Evolutionary conservation across 306 rosid species (phyloP), one percentile per base, ranked within the genome.

Genomic region (Trifolium repens): DNA sequence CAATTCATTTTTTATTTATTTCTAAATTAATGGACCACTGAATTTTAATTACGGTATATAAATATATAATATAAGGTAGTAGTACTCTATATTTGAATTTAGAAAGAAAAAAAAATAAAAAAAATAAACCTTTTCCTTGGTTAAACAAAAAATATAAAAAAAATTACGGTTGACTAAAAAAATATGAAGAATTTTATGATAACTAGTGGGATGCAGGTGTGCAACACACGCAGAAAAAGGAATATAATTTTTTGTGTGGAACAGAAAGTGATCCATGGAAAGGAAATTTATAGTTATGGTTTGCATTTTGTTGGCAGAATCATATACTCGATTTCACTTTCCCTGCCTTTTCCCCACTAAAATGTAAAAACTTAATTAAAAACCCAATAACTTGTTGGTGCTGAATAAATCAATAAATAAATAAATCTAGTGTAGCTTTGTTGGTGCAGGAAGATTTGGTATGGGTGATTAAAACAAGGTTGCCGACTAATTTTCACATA

Each of bases 121-220:
- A 17, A 17, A 17, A 17, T 17, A 17, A 17, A 17, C 19, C 19
- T 17, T 17, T 17, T 17, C 19, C 19, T 17, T 17, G 19, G 19
- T 17, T 17, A 17, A 17, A 17, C 19, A 17, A 17, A 17, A 17
- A 17, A 17, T 17, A 17, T 17, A 17, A 17, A 17, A 17, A 17
- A 17, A 17, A 17, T 17, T 17, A 50, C 22, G 24, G 57, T 50
- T n/a, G 64, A 58, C 15, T 39, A 74, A 74, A 74, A 69, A 69
- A 71, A 63, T 27, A 44, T 14, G 14, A 15, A 10, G 12, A 60
- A 17, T 55, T 55, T 64, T 12, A 66, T 57, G 30, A 62, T 49
- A 32, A 3, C 17, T 76, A 78, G 87, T 84, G 89, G 89, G 85
- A 60, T 66, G 87, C 89, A 79, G 81, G 77, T 89, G 90, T 74